Conservation (phyloP, 345 rosid genomes). For the Rhodomyrtus tomentosa region DNA sequence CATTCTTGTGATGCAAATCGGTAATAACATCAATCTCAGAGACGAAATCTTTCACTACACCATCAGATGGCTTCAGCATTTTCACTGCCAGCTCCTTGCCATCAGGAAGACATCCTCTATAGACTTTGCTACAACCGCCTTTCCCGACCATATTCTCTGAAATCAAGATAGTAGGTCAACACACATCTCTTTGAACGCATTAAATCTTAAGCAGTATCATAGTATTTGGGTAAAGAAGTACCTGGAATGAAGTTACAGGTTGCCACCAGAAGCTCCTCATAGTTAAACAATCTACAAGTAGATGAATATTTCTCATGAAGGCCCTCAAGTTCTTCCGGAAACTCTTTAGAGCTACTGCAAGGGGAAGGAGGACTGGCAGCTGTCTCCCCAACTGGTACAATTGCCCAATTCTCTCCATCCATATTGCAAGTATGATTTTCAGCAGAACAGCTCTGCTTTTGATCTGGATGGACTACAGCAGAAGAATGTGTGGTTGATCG, state of each 20-base stretch:
- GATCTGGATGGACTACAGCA: constrained; percentile 54
- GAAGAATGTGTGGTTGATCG: constrained; percentile 46
- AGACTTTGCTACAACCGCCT: constrained; percentile 93
- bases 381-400: constrained; percentile 32
- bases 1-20: constrained; percentile 62
- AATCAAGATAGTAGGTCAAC: not conserved
- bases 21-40: constrained; percentile 79
- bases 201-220: not conserved
- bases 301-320: constrained; percentile 64
- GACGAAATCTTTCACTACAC: constrained; percentile 57
- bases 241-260: constrained; percentile 67
- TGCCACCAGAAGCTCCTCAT: constrained; percentile 58
- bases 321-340: constrained; percentile 55
- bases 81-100: constrained; percentile 94
- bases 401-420: constrained; percentile 46
- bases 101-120: constrained; percentile 69
- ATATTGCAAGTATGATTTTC: constrained; percentile 22
- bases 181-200: not conserved
- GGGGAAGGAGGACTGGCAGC: constrained; percentile 29
- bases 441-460: constrained; percentile 24
- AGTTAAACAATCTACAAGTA: constrained; percentile 69
- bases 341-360: constrained; percentile 11
- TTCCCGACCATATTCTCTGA: constrained; percentile 83
- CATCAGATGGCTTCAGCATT: constrained; percentile 60
- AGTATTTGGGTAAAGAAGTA: constrained; percentile 14